Base-by-base conservation (phyloP, 2,329 filamentous ascomycete species). In the Phialophora tarda region DNA sequence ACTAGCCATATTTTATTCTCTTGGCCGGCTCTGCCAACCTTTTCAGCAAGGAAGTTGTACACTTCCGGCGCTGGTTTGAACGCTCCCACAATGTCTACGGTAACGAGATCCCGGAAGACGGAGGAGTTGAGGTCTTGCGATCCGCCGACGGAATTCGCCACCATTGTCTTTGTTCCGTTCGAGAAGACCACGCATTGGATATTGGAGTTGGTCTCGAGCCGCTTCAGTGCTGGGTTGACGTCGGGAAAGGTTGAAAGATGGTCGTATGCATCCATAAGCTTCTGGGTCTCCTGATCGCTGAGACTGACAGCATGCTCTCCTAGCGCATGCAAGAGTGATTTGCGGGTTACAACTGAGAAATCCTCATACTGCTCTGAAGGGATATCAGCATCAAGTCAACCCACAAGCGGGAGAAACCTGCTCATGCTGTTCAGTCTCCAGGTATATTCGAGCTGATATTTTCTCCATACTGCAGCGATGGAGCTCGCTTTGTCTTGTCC, bases 371-470 rank as follows among this genome's bases (percentile, higher is more conserved):
- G 73, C 51, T 84, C 89, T 91, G 6, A 48, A 24, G 26, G 34
- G 38, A 26, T 8, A 61, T 54, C 48, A 54, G 32, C n/a, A 21
- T 24, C 17, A 17, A 56, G 6, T 55, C 14, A 8, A 62, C 32
- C 55, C 50, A 7, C 48, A 41, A 11, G 65, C 57, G 11, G 26
- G 23, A 8, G 48, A 60, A 59, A 59, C 80, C 68, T 79, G 90
- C 90, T 84, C 90, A 93, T 93, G 81, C 86, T 89, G 73, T 88
- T 92, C 70, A 89, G 78, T 59, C 90, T 82, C 89, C 89, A 93
- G 47, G 90, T 91, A 72, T 92, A 93, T 77, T 92, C 90, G 8
- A 93, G 80, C 76, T 93, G 90, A 73, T 89, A 89, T 32, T 84
- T 83, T 63, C 90, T 82, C 85, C 90, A 92, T 73, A 85, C 77